Evolutionary conservation across 768 basidiomycete species (phyloP).

Genomic region (Leccinum subgranulosum): DNA sequence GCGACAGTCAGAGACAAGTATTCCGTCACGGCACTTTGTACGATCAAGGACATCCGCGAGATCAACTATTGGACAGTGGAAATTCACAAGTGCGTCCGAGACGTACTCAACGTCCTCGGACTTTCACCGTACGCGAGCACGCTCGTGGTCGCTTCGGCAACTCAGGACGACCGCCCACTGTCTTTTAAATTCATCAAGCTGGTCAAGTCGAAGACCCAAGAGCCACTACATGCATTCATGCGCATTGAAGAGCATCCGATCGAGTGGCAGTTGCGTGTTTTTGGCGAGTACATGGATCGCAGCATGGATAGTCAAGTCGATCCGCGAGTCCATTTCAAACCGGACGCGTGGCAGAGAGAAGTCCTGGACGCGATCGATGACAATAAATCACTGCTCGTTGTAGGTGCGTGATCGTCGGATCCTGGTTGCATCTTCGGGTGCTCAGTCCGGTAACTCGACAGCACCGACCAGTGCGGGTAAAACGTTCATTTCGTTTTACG

Average conservation of each 20-base stretch:
- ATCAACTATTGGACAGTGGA: constrained; percentile 28
- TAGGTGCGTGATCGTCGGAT: constrained; percentile 39
- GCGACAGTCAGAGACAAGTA: constrained; percentile 42
- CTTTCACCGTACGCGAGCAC: constrained; percentile 38
- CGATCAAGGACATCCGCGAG: constrained; percentile 44
- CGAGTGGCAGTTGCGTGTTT: constrained; percentile 65
- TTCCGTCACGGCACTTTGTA: constrained; percentile 44
- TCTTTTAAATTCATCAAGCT: constrained; percentile 57
- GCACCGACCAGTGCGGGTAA: constrained; percentile 74
- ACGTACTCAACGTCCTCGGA: constrained; percentile 45
- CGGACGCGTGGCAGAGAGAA: constrained; percentile 68
- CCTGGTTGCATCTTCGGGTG: background rate
- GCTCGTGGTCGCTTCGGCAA: constrained; percentile 12
- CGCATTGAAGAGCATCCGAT: constrained; percentile 52
- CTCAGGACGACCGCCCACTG: constrained; percentile 29
- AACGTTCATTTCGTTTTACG: constrained; percentile 75
- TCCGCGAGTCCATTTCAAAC: constrained; percentile 56
- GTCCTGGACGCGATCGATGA: constrained; percentile 64
- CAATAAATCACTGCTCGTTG: constrained; percentile 59
- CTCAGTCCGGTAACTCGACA: constrained; percentile 21
- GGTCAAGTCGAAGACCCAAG: constrained; percentile 42
- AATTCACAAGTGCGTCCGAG: constrained; percentile 35
- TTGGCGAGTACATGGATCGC: constrained; percentile 71
- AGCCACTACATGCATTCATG: constrained; percentile 50
- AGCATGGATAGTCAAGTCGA: constrained; percentile 64